phyloP scores from a whole-genome alignment of 805 yeast species.

The Gaillardinia entomophila region DNA sequence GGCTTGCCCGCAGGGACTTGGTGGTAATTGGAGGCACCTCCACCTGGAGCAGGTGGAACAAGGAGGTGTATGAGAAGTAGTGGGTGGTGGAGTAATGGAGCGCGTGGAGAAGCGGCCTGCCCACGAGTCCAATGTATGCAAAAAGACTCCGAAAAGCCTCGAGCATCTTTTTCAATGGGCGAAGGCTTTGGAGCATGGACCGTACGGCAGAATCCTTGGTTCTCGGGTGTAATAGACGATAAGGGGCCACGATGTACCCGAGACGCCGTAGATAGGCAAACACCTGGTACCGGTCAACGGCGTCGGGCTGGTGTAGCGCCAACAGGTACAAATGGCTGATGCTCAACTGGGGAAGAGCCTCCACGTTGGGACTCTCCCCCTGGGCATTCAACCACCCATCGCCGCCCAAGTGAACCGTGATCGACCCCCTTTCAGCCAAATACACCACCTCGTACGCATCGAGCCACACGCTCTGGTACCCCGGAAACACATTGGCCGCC shows the following conservation, averaged over 20 bases:
- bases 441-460: slow-evolving; percentile 68
- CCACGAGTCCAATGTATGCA: neutral
- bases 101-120: too few relatives aligned
- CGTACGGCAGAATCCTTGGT: slow-evolving; percentile 21
- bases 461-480: slow-evolving; percentile 38
- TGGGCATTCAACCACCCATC: slow-evolving; percentile 5
- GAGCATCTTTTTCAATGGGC: too few relatives aligned
- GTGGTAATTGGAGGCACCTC: slow-evolving; percentile 11
- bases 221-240: slow-evolving; percentile 6
- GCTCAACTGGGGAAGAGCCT: slow-evolving; percentile 35
- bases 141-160: too few relatives aligned
- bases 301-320: slow-evolving; percentile 34
- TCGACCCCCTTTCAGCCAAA: slow-evolving; percentile 71
- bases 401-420: slow-evolving; percentile 18
- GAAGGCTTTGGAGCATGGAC: too few relatives aligned
- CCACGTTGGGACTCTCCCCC: slow-evolving; percentile 10
- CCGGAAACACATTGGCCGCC: slow-evolving; percentile 15
- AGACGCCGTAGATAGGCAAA: slow-evolving; percentile 70
- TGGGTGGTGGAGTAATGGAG: slow-evolving; percentile 18
- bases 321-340: slow-evolving; percentile 60
- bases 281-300: slow-evolving; percentile 54
- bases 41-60: slow-evolving; percentile 16
- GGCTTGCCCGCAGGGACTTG: slow-evolving; percentile 10
- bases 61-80: slow-evolving; percentile 18
- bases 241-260: slow-evolving; percentile 57